Base-by-base conservation (phyloP, 2,329 filamentous ascomycete genomes). In the Leptosphaerulina australis region DNA sequence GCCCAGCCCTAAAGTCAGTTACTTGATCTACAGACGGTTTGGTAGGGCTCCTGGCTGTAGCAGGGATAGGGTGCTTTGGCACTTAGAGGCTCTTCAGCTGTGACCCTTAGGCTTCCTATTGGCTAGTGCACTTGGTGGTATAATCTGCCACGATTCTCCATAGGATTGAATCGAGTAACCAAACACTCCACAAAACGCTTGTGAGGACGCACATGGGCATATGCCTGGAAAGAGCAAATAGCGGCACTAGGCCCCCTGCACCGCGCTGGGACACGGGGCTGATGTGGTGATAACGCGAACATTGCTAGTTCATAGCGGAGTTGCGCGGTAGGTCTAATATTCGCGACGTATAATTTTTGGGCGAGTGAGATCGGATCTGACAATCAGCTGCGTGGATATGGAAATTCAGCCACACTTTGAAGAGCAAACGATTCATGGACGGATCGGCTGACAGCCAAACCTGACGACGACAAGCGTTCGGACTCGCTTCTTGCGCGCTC, bases 1-100 rank as follows among this genome's bases (percentile, higher is more conserved):
- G 63, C 67, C 71, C 66, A 71, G 69, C 69, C 68, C 64, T 69
- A 58, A 59, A 63, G 58, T 58, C 63, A 54, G 55, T 58, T 64
- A 64, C 60, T 64, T 44, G 56, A 58, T 53, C 47, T 51, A 53
- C 55, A 55, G 55, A 58, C 53, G 58, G 61, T 64, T 59, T 63
- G 59, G 58, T 62, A 64, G 56, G 59, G 59, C 44, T 52, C 44
- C 62, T 59, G 61, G 49, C 52, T 54, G 58, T 57, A 59, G 61
- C 68, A 66, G 62, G 60, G 61, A 44, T 65, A 52, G 45, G 52
- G 53, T 58, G 50, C 41, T 59, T 66, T 44, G 59, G 61, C 64
- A 59, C 59, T 68, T 59, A 58, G 65, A 64, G 61, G 57, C 58
- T 59, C 66, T 66, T 58, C 64, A 69, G 66, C 66, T 68, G 62